Percentiles rank a stretch among this genome's conserved stretches.
Evolutionary conservation across 1,284 basidiomycete species (phyloP).

Genomic region (Melampsora larici-populina): DNA sequence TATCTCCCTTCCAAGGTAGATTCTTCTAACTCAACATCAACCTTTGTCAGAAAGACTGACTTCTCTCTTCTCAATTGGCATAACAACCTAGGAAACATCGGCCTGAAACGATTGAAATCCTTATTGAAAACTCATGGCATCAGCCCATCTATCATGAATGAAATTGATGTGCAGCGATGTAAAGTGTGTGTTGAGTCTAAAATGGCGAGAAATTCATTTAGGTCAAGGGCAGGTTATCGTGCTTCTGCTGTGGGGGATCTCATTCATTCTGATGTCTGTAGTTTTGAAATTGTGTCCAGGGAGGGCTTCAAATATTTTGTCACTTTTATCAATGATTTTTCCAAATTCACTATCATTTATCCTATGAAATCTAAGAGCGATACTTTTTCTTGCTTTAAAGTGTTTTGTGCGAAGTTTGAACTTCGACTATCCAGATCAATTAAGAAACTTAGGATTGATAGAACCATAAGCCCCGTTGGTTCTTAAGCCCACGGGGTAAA

Average conservation of each 20-base stretch:
- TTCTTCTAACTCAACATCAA: not conserved
- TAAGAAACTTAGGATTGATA: constrained; percentile 48
- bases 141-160: not conserved
- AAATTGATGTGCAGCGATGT: too few relatives aligned
- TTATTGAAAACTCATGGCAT: not conserved
- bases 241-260: not conserved
- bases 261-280: not conserved
- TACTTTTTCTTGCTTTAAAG: constrained; percentile 47
- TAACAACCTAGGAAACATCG: not conserved
- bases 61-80: not conserved
- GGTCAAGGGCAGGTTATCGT: not conserved
- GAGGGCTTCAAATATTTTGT: too few relatives aligned
- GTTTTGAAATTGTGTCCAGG: not conserved
- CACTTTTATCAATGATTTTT: too few relatives aligned
- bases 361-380: constrained; percentile 31
- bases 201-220: not conserved
- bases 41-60: not conserved
- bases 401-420: constrained; percentile 51
- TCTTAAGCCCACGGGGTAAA: too few relatives aligned
- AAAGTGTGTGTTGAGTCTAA: not conserved
- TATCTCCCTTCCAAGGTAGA: not conserved
- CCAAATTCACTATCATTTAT: too few relatives aligned
- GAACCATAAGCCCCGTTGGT: too few relatives aligned
- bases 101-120: constrained; percentile 2
- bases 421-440: constrained; percentile 50